A percentile compares a stretch with the other conserved stretches of the same genome.
Evolutionary conservation across 2,329 filamentous ascomycete species (phyloP).

Genomic region (Sporothrix inflata): DNA sequence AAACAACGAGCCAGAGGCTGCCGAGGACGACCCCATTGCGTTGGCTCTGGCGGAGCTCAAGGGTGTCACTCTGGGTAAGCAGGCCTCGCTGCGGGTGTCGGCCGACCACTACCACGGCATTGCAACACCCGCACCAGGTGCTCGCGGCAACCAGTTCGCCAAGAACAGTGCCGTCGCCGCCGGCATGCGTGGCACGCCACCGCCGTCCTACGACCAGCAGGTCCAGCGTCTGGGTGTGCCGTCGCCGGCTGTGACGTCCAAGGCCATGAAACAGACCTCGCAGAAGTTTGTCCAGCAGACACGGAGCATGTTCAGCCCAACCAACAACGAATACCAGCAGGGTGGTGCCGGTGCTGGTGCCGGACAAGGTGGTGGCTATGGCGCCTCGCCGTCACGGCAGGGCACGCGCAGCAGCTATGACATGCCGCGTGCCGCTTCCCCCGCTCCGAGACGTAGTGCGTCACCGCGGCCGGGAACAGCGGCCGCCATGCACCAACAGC

Average conservation of each 20-base stretch:
- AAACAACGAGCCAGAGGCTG: slow-evolving; percentile 40
- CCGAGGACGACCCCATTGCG: slow-evolving; percentile 87
- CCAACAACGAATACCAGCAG: slow-evolving; percentile 31
- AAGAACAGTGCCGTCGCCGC: slow-evolving; percentile 52
- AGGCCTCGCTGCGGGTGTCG: slow-evolving; percentile 81
- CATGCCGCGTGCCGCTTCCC: slow-evolving; percentile 65
- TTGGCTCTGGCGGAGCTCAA: slow-evolving; percentile 91
- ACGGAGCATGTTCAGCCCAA: slow-evolving; percentile 69
- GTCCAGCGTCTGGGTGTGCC: slow-evolving; percentile 84
- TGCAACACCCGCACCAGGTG: slow-evolving; percentile 71
- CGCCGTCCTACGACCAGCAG: slow-evolving; percentile 81
- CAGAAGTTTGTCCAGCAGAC: slow-evolving; percentile 86
- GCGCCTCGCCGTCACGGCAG: slow-evolving; percentile 54
- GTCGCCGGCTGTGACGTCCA: slow-evolving; percentile 87
- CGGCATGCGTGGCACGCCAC: slow-evolving; percentile 73
- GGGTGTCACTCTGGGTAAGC: slow-evolving; percentile 75
- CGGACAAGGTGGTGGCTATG: slow-evolving; percentile 27
- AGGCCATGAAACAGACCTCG: slow-evolving; percentile 93
- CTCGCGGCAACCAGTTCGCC: slow-evolving; percentile 41
- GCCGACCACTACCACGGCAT: slow-evolving; percentile 96
- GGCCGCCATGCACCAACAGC: slow-evolving; percentile 36
- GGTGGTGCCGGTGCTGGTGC: slow-evolving; percentile 32
- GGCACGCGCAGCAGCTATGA: slow-evolving; percentile 60
- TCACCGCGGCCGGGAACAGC: slow-evolving; percentile 64
- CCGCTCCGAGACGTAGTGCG: slow-evolving; percentile 65